Evolutionary conservation across 306 rosid genomes (phyloP).

Genomic region (Castanopsis chinensis): DNA sequence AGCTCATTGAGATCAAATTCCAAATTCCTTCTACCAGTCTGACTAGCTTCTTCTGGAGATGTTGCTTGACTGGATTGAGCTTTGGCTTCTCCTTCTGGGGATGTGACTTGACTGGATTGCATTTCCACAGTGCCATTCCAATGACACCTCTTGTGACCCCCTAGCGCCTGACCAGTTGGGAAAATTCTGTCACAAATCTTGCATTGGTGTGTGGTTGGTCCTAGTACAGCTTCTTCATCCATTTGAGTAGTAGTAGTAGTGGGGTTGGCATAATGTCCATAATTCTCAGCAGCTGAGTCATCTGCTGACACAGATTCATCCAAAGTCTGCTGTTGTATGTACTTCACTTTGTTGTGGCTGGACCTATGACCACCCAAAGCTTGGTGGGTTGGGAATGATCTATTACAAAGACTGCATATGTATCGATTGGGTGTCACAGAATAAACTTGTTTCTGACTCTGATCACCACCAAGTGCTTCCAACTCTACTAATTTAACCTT

Average conservation of each 20-base stretch:
- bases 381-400: constrained; percentile 34
- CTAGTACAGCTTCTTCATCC: neutral
- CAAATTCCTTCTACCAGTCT: constrained; percentile 1
- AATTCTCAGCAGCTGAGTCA: neutral
- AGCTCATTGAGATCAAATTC: constrained; percentile 50
- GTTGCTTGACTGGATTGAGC: neutral
- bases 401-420: constrained; percentile 33
- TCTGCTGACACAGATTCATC: constrained; percentile 1
- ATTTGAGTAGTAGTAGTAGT: neutral
- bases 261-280: neutral
- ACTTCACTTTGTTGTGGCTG: constrained; percentile 26
- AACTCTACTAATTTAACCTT: constrained; percentile 28
- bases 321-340: neutral
- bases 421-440: neutral
- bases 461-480: neutral
- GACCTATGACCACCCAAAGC: constrained; percentile 54
- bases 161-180: constrained; percentile 22
- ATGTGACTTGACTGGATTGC: constrained; percentile 3
- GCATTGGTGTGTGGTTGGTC: neutral
- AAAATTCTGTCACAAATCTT: constrained; percentile 5
- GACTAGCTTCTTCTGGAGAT: neutral
- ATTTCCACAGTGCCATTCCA: constrained; percentile 15
- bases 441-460: neutral
- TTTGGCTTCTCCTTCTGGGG: neutral
- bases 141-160: constrained; percentile 31